Conservation (phyloP, 208 protist species). For the Crithidia brevicula region DNA sequence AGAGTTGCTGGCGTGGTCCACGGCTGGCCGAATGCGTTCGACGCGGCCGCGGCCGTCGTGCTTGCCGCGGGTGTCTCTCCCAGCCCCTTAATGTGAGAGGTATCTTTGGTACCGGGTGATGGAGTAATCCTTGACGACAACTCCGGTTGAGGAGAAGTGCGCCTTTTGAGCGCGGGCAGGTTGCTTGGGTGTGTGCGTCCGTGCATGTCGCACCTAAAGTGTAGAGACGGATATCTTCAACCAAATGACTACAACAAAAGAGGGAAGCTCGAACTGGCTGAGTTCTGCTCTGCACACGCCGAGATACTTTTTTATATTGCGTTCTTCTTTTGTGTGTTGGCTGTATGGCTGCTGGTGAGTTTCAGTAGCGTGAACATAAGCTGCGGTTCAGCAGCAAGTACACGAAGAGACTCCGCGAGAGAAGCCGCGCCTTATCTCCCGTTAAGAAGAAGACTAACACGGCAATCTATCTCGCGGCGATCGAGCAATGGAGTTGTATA, state of each 20-base stretch:
- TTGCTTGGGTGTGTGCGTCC: not conserved
- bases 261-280: too few species aligned
- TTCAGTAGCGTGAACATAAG: too few species aligned
- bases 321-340: too few species aligned
- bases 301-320: too few species aligned
- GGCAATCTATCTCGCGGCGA: too few species aligned
- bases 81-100: not conserved
- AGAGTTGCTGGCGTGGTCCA: slow-evolving; percentile 24
- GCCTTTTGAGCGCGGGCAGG: slow-evolving; percentile 5
- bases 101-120: not conserved
- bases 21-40: slow-evolving; percentile 17
- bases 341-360: too few species aligned
- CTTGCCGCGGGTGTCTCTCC: not conserved
- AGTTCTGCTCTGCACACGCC: too few species aligned
- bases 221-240: not conserved
- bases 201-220: not conserved
- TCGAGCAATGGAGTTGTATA: too few species aligned
- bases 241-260: not conserved
- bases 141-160: not conserved
- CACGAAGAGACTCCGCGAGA: too few species aligned
- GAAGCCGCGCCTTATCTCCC: too few species aligned
- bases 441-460: too few species aligned
- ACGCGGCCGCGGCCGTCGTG: not conserved
- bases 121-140: not conserved
- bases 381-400: too few species aligned